A percentile compares a stretch with the other conserved stretches of the same genome.
These are phyloP conservation scores for Cyclotella baltica DNA, from an alignment of 108 stramenopile species.

Conservation along the genomic window DNA sequence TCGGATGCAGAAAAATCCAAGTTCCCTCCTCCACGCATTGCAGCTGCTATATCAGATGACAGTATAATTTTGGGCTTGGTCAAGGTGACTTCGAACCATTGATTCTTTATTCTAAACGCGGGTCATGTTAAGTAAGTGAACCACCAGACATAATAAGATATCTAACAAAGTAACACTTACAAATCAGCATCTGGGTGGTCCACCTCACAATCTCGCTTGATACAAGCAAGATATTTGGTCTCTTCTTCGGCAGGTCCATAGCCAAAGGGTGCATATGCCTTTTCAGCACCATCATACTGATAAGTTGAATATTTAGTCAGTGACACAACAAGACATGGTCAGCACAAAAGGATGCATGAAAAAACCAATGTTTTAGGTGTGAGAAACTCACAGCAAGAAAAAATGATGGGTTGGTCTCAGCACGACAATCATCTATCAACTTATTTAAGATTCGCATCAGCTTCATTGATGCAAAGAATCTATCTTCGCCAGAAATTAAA, in stretches of 20 bases:
- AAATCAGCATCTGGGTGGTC: constrained; percentile 22
- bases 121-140: background rate
- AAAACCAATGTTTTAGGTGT: background rate
- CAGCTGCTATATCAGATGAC: background rate
- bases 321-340: too few relatives aligned
- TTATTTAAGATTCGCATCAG: constrained; percentile 21
- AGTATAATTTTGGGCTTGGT: background rate
- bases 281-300: constrained; percentile 20
- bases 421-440: constrained; percentile 6
- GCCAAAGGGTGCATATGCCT: constrained; percentile 9
- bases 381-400: constrained; percentile 7
- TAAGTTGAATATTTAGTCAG: background rate
- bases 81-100: background rate
- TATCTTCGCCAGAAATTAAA: background rate
- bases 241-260: background rate
- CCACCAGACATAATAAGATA: background rate
- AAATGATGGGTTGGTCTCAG: background rate
- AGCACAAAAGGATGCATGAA: too few relatives aligned
- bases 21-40: background rate
- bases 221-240: background rate
- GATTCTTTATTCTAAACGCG: background rate
- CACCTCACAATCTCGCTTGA: constrained; percentile 22
- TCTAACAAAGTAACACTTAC: constrained; percentile 1
- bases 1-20: background rate
- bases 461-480: constrained; percentile 9